phyloP scores from a whole-genome alignment of 2,329 filamentous ascomycete species.

The Scleromitrula shiraiana region DNA sequence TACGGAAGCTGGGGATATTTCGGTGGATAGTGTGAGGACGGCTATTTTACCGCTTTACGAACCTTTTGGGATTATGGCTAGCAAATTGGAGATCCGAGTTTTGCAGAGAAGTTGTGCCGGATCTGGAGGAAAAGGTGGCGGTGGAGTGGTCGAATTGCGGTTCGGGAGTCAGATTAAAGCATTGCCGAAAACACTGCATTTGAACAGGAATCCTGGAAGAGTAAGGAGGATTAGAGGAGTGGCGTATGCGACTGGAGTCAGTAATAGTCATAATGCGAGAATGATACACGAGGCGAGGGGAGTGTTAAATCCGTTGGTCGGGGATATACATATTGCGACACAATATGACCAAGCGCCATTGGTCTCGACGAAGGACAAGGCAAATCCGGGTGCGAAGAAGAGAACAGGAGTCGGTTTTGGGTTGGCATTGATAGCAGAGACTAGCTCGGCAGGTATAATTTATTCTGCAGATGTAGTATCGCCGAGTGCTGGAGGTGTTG shows the following conservation, averaged over 20 bases:
- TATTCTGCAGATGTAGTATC: slow-evolving; percentile 79
- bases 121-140: slow-evolving; percentile 67
- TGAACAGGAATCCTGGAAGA: slow-evolving; percentile 71
- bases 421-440: slow-evolving; percentile 83
- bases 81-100: slow-evolving; percentile 78
- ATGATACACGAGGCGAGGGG: slow-evolving; percentile 90
- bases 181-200: slow-evolving; percentile 86
- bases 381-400: slow-evolving; percentile 48
- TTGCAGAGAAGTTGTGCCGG: slow-evolving; percentile 73
- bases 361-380: slow-evolving; percentile 44
- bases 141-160: slow-evolving; percentile 84
- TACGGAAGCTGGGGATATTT: slow-evolving; percentile 78
- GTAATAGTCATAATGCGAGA: slow-evolving; percentile 83
- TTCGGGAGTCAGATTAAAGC: slow-evolving; percentile 84
- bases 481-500: slow-evolving; percentile 69
- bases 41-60: slow-evolving; percentile 85
- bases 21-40: slow-evolving; percentile 87
- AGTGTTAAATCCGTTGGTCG: slow-evolving; percentile 75
- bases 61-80: slow-evolving; percentile 73
- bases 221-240: slow-evolving; percentile 88
- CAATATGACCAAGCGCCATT: slow-evolving; percentile 63
- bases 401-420: slow-evolving; percentile 86
- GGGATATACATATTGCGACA: slow-evolving; percentile 84
- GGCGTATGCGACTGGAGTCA: slow-evolving; percentile 86
- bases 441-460: slow-evolving; percentile 68